phyloP scores from a whole-genome alignment of 345 rosid genomes.

The Dovyalis caffra region DNA sequence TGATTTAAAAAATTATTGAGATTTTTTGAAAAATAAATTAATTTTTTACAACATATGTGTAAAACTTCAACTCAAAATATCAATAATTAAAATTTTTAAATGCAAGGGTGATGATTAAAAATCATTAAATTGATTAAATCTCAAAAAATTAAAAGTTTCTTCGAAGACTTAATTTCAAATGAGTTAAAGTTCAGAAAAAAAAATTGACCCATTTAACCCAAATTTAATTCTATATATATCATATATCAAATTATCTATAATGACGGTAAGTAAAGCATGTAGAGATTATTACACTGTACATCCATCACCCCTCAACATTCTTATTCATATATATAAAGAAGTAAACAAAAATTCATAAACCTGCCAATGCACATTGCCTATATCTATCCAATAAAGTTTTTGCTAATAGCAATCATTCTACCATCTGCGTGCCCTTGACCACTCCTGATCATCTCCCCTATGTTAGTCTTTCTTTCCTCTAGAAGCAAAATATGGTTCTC shows the following conservation, averaged over 20 bases:
- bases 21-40: no score
- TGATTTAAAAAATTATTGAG: no score
- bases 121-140: no score
- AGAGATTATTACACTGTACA: conserved; percentile 45
- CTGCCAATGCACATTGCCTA: conserved; percentile 12
- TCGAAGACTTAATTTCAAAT: no score
- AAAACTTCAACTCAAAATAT: no score
- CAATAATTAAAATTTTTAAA: no score
- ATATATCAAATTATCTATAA: conserved; percentile 11
- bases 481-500: conserved; percentile 21
- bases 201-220: no score
- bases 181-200: no score
- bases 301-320: conserved; percentile 30
- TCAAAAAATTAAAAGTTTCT: no score
- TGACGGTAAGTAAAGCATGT: conserved; percentile 19
- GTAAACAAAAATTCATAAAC: conserved; percentile 39
- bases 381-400: conserved; percentile 23
- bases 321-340: conserved; percentile 42
- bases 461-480: conserved; percentile 17
- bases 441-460: conserved; percentile 12
- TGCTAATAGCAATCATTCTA: conserved; percentile 9
- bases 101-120: no score
- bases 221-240: no score
- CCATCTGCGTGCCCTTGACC: conserved; percentile 2
- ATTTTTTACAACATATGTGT: no score